Base-by-base conservation (phyloP, 169 alveolate genomes). In the Eimeria maxima region DNA sequence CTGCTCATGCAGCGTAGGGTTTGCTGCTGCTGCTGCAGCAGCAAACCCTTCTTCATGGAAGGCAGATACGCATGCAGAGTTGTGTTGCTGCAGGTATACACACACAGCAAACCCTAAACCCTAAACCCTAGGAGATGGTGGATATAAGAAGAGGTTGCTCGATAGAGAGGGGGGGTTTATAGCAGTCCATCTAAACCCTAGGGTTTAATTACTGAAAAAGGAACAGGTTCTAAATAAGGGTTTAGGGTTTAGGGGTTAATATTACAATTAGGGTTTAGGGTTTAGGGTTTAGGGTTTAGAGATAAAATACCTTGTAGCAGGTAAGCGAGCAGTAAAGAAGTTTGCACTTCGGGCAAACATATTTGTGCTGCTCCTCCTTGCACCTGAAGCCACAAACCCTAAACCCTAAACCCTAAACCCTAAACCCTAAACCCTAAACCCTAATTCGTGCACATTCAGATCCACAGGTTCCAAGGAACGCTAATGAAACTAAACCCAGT, bases 291-390 rank as follows among this genome's bases (percentile, higher is more conserved):
- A 71, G 81, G 81, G 47, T 29, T 60, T 60, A 60, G n/a, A 18
- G 20, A 18, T 7, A 18, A 60, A 18, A 14, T 60, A 89, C 95
- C 24, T 33, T 42, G 73, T 89, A 89, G 53, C 95, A 89, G 0
- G 5, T 5, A 42, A 76, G 45, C 45, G 88, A 69, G 53, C 95
- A 89, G 73, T 42, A 89, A 24, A 65, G 95, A 22, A 76, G 13
- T 63, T 22, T 45, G 95, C 95, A 89, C 57, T 53, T 65, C 3
- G 95, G 95, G 95, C 95, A 89, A 16, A 76, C 73, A 87, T 89
- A 89, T 65, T 89, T 89, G 87, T 33, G 73, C 60, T 18, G 73
- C 55, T 44, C 50, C 22, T 50, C 67, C 33, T 45, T 74, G 73
- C 95, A 89, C 74, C 95, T 89, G 95, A 67, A 27, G 47, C 53